phyloP scores from a whole-genome alignment of 2,329 filamentous ascomycete genomes.

The Clonostachys chloroleuca region DNA sequence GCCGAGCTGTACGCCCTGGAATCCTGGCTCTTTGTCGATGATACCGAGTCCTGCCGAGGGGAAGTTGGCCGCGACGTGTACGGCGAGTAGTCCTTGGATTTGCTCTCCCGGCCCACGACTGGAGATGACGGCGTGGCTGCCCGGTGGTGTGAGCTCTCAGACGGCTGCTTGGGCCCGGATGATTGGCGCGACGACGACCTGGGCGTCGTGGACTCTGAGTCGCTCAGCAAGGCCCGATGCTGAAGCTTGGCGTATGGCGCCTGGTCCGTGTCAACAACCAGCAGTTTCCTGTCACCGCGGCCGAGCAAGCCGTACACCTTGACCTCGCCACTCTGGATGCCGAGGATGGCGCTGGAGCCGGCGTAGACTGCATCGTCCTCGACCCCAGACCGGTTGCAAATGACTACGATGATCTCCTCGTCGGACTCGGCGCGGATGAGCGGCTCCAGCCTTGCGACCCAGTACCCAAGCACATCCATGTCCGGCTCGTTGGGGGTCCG shows the following conservation, averaged over 20 bases:
- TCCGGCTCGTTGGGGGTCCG: conserved; percentile 56
- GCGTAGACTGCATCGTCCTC: conserved; percentile 67
- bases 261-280: conserved; percentile 60
- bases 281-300: conserved; percentile 62
- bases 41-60: no score
- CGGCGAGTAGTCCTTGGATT: no score
- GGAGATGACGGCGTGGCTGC: no score
- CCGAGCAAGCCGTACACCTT: conserved; percentile 67
- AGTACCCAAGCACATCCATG: conserved; percentile 70
- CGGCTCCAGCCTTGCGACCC: conserved; percentile 70
- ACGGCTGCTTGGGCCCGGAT: no score
- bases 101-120: no score
- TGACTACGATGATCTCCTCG: conserved; percentile 62
- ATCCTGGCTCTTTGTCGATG: no score
- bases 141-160: no score
- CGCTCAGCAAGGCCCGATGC: conserved; percentile 12
- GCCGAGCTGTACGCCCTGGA: no score
- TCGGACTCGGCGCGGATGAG: conserved; percentile 44
- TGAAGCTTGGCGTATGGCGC: conserved; percentile 40
- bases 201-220: not conserved
- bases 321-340: conserved; percentile 60
- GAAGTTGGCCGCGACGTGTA: no score
- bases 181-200: no score
- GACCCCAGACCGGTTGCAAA: conserved; percentile 66
- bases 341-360: conserved; percentile 68